Evolutionary conservation across 768 basidiomycete genomes (phyloP).

Genomic region (Phallus indusiatus): DNA sequence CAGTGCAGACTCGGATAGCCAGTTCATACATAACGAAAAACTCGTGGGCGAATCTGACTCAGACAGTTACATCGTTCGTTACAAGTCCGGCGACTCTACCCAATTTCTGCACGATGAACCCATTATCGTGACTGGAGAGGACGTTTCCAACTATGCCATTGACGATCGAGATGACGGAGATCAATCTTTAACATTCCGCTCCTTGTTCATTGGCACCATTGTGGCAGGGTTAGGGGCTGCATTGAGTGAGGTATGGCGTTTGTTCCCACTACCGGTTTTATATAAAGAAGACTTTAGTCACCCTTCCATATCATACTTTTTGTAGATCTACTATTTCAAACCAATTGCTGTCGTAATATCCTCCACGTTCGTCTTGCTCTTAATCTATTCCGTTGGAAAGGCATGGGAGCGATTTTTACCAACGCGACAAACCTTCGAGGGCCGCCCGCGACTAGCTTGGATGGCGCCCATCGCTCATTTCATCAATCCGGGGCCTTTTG

Average conservation of each 20-base stretch:
- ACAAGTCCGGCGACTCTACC: not conserved
- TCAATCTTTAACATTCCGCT: conserved; percentile 45
- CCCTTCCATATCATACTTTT: not conserved
- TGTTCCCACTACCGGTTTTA: not conserved
- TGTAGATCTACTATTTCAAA: conserved; percentile 51
- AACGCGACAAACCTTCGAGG: conserved; percentile 25
- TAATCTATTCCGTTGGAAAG: conserved; percentile 42
- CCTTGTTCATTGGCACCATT: conserved; percentile 43
- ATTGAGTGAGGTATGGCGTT: conserved; percentile 36
- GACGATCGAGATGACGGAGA: conserved; percentile 52
- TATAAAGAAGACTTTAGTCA: not conserved
- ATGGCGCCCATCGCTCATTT: conserved; percentile 34
- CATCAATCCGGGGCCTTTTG: conserved; percentile 50
- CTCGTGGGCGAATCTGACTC: not conserved
- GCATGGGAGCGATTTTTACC: conserved; percentile 30
- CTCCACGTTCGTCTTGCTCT: conserved; percentile 46
- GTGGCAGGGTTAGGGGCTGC: conserved; percentile 53
- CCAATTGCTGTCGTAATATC: conserved; percentile 43
- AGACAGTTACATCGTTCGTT: not conserved
- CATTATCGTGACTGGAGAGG: conserved; percentile 13
- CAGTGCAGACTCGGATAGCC: not conserved
- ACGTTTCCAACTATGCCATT: conserved; percentile 31
- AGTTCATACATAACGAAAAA: not conserved
- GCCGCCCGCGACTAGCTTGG: conserved; percentile 28
- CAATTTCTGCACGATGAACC: conserved; percentile 11